phyloP scores from a whole-genome alignment of 768 basidiomycete genomes.

The Boletus fagicola region DNA sequence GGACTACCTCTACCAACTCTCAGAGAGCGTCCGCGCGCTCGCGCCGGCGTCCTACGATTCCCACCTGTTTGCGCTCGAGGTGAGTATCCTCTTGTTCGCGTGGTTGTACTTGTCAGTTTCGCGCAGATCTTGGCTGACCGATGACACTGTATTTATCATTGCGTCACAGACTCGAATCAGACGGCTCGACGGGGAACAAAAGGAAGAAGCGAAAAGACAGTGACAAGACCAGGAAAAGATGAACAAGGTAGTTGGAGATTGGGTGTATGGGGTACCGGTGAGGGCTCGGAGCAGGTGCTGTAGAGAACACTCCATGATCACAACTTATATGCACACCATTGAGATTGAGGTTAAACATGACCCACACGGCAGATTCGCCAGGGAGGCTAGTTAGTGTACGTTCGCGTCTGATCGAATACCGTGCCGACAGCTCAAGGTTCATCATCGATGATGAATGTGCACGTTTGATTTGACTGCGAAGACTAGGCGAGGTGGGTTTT shows the following conservation, averaged over 20 bases:
- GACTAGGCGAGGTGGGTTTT: not conserved
- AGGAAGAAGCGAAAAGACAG: not conserved
- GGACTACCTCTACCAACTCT: constrained; percentile 87
- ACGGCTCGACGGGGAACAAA: constrained; percentile 5
- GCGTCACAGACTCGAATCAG: constrained; percentile 11
- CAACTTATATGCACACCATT: not conserved
- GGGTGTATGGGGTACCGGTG: not conserved
- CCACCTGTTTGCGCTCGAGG: constrained; percentile 77
- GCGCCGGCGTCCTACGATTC: constrained; percentile 73
- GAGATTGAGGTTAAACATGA: not conserved
- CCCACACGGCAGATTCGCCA: too few species aligned
- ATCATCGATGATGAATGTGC: not conserved
- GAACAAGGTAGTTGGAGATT: not conserved
- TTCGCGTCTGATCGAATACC: not conserved
- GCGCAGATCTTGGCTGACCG: not conserved
- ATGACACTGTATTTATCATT: not conserved
- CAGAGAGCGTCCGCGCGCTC: constrained; percentile 64
- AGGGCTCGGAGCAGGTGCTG: not conserved
- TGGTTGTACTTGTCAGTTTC: not conserved
- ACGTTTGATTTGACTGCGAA: not conserved
- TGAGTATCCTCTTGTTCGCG: constrained; percentile 27
- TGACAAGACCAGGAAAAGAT: not conserved
- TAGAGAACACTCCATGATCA: not conserved
- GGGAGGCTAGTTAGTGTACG: not conserved
- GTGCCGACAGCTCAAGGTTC: not conserved